These are phyloP conservation scores for Chloranthus sessilifolius DNA, from an alignment of 164 flowering plant species.

Conservation along the genomic window DNA sequence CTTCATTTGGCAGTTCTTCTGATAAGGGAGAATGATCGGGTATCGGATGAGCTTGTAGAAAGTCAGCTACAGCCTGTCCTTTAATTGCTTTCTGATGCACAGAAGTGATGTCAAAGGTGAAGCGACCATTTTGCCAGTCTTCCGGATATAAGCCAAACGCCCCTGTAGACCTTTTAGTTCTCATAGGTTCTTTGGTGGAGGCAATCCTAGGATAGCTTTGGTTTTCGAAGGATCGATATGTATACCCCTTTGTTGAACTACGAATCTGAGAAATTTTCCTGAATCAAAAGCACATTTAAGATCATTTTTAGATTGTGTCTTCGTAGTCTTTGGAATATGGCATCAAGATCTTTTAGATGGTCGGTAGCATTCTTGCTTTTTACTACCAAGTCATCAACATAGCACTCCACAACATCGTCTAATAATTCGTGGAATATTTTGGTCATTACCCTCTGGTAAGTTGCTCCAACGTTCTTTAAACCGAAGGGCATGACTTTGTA, in stretches of 20 bases:
- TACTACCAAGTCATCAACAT: neutral
- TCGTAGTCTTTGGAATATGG: neutral
- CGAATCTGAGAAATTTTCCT: neutral
- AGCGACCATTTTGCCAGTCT: neutral
- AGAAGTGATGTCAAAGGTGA: neutral
- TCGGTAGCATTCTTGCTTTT: neutral
- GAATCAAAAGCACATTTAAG: neutral
- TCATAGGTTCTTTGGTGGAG: neutral
- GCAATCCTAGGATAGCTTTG: neutral
- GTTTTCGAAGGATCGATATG: too few relatives aligned
- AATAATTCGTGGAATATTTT: neutral
- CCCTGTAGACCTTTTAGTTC: neutral
- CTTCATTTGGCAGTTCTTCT: neutral
- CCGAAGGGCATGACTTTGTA: too few relatives aligned
- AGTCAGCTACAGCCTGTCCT: neutral
- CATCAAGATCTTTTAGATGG: neutral
- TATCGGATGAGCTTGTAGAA: neutral
- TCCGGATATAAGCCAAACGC: neutral
- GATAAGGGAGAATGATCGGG: neutral
- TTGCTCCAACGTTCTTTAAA: too few relatives aligned
- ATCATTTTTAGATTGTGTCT: neutral
- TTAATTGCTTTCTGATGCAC: neutral
- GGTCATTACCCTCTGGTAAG: neutral
- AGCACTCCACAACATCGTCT: neutral
- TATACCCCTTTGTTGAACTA: neutral